These are phyloP conservation scores for Musa troglodytarum DNA, from an alignment of 176 grass and related monocot species.

Conservation along the genomic window DNA sequence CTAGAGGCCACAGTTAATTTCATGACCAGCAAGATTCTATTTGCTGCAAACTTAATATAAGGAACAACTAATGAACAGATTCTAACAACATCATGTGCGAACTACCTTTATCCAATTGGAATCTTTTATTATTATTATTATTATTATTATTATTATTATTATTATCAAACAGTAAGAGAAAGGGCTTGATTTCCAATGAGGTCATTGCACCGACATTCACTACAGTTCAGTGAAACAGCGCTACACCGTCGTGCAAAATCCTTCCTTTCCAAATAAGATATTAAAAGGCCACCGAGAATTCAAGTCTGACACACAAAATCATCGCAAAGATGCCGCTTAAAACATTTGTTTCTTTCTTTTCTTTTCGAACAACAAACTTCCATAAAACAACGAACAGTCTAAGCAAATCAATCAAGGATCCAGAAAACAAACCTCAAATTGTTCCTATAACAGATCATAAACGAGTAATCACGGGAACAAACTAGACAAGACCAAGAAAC, in stretches of 20 bases:
- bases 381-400: not conserved
- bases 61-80: not conserved
- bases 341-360: not conserved
- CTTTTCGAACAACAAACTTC: not conserved
- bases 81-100: not conserved
- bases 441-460: not conserved
- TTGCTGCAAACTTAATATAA: not conserved
- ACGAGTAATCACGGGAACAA: not conserved
- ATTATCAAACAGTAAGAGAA: not conserved
- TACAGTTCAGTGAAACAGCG: not conserved
- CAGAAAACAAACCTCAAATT: not conserved
- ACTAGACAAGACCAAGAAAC: not conserved
- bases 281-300: not conserved
- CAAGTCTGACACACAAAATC: not conserved
- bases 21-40: not conserved
- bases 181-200: not conserved
- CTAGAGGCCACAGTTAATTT: not conserved
- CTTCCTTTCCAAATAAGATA: not conserved
- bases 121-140: not conserved
- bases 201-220: not conserved
- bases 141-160: not conserved
- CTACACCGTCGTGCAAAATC: not conserved
- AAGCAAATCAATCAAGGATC: not conserved
- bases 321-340: not conserved
- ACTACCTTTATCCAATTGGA: not conserved